Evolutionary conservation across 345 rosid species (phyloP), one percentile per base, ranked within the genome.

Genomic region (Salix exigua): DNA sequence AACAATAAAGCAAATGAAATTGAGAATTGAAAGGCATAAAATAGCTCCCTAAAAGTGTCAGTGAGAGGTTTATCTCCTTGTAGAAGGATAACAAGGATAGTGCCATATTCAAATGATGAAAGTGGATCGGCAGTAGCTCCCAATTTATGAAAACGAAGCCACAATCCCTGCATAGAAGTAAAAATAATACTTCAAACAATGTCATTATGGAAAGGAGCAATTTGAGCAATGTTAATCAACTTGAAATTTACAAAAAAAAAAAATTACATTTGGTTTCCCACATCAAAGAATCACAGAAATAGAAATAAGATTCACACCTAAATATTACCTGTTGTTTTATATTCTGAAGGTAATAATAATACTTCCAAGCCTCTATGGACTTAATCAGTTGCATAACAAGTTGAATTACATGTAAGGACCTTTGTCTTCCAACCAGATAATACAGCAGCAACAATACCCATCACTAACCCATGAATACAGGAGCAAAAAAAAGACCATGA

Each of bases 71-170:
- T 73, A 55, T 60, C 58, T 17, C 50, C 58, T 76, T 17, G 33
- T n/a, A 67, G 66, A 77, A 76, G 76, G 83, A 80, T 94, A 91
- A 97, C 99, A 81, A 90, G 86, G 72, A 96, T 94, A n/a, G n/a
- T n/a, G n/a, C n/a, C n/a, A n/a, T n/a, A n/a, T n/a, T n/a, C n/a
- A n/a, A n/a, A n/a, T 67, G 99, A 96, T 78, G 99, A 96, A 83
- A 96, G 99, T 35, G 99, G 98, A 88, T 96, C 99, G 73, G 92
- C 99, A 73, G 89, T 83, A 73, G 94, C 85, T 76, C 94, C 98
- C 73, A 96, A 79, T 88, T 93, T 90, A 77, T 94, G 83, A 79
- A 96, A 97, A 75, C 98, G 98, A 69, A 90, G 80, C 99, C 99
- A 96, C 73, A 96, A 85, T 60, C 99, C 99, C 99, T 96, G 76